Evolutionary conservation across 768 basidiomycete species (phyloP), one percentile per base, ranked within the genome.

Genomic region (button mushroom (Agaricus bisporus)): DNA sequence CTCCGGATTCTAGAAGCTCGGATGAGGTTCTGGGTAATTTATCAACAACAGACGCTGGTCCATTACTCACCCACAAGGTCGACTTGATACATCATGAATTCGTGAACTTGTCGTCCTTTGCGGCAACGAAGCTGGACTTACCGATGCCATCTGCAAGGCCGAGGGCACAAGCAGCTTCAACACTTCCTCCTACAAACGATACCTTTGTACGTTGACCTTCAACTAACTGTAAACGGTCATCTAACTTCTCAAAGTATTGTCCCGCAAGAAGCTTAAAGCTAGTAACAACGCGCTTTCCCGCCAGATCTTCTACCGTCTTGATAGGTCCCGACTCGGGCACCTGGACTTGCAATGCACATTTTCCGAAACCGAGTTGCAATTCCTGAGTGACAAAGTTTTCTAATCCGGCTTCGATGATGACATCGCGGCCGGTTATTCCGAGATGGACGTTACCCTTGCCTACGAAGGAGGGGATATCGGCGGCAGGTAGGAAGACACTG

Each of bases 361-460:
- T 95, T 5, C 95, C 95, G 61, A 98, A 98, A 0, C 86, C 91
- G 48, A 99, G 83, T 3, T 82, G 84, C 11, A 95, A 80, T 12
- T 85, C 74, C 62, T 97, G 88, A 1, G 83, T 82, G 51, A 98
- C 84, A 55, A 82, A 79, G 11, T 76, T 67, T 57, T 88, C 75
- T 85, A 97, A 93, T 52, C 85, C 71, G 2, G 93, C 78, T 69
- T 99, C 95, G 43, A 95, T 81, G 59, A 98, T 90, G 58, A 97
- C 91, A 73, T 99, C 97, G 71, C 98, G 94, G 4, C 97, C 97
- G 8, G 97, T 98, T 61, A 99, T 97, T 5, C 97, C 97, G 41
- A 99, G 77, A 61, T 98, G 91, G 63, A 99, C 89, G 64, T 94
- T 88, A 46, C 97, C 97, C 66, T 95, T 94, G 41, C 94, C 97